Evolutionary conservation across 148 eudicot genomes (phyloP).

Genomic region (Rhododendron griersonianum): DNA sequence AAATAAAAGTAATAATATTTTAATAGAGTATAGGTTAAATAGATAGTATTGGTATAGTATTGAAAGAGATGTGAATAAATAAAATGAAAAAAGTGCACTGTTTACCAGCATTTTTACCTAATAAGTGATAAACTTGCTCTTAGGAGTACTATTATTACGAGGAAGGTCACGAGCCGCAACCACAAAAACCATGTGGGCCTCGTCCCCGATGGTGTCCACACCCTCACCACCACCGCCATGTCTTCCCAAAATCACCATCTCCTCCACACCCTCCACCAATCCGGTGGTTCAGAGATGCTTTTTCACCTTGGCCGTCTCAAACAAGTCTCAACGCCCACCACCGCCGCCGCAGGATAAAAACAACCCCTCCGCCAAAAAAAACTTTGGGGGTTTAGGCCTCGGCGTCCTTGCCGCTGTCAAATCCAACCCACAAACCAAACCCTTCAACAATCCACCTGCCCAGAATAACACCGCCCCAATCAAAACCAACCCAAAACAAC

Average conservation of each 20-base stretch:
- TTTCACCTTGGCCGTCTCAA: neutral
- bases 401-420: slow-evolving; percentile 19
- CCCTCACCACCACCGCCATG: neutral
- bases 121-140: no score
- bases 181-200: neutral
- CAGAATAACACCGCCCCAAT: neutral
- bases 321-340: neutral
- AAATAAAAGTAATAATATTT: no score
- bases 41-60: no score
- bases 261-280: neutral
- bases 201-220: neutral
- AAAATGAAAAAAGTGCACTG: no score
- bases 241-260: neutral
- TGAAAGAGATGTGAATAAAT: no score
- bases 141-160: no score
- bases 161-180: neutral
- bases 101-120: no score
- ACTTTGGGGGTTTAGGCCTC: slow-evolving; percentile 22
- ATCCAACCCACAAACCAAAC: slow-evolving; percentile 5
- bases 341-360: neutral
- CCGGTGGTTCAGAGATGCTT: neutral
- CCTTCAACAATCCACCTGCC: neutral
- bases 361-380: neutral
- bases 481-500: neutral
- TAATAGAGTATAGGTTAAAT: no score